phyloP scores from a whole-genome alignment of 352 stramenopile genomes.

The Globisporangium barbulae region DNA sequence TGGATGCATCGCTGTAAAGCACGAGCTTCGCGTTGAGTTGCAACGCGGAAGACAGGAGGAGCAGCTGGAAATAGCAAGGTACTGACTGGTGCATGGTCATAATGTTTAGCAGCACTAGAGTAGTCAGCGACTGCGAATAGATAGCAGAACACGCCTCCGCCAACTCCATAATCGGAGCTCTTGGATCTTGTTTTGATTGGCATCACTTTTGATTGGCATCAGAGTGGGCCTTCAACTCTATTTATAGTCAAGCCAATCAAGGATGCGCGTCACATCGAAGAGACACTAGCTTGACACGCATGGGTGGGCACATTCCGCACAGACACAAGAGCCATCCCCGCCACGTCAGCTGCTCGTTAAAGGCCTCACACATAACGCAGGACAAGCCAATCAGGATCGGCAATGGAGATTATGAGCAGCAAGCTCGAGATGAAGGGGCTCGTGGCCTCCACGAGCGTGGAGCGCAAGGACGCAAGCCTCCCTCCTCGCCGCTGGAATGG shows the following conservation, averaged over 20 bases:
- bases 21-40: neutral
- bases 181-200: neutral
- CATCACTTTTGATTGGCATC: neutral
- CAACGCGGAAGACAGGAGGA: too few species aligned
- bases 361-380: neutral
- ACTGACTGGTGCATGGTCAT: too few species aligned
- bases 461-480: slow-evolving; percentile 13
- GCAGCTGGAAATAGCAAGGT: too few species aligned
- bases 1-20: neutral
- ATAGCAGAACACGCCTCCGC: neutral
- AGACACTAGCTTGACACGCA: neutral
- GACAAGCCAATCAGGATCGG: neutral
- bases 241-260: neutral
- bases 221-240: neutral
- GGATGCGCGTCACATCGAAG: neutral
- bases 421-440: slow-evolving; percentile 14
- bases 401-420: slow-evolving; percentile 32
- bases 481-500: slow-evolving; percentile 29
- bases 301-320: neutral
- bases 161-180: neutral
- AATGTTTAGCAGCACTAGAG: too few species aligned
- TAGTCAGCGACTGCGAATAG: neutral
- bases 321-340: neutral
- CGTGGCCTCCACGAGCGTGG: slow-evolving; percentile 13
- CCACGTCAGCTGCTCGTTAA: neutral